These are phyloP conservation scores for Cyberlindnera galapagoensis DNA, from an alignment of 805 yeast species.

Conservation along the genomic window DNA sequence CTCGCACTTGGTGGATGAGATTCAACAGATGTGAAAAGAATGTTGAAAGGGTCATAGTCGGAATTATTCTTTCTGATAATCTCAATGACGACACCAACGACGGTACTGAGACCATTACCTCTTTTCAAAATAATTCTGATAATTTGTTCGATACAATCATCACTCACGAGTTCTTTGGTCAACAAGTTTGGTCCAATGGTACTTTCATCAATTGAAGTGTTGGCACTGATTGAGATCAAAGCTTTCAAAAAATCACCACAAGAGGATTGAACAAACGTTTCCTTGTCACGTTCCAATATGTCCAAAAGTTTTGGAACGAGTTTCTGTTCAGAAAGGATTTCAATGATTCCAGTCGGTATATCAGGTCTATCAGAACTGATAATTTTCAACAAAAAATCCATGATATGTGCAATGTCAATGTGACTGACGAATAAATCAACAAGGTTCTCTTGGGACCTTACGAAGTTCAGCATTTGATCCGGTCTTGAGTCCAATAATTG, in stretches of 20 bases:
- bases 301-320: conserved; percentile 66
- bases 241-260: conserved; percentile 94
- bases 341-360: conserved; percentile 82
- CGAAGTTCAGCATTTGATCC: conserved; percentile 45
- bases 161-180: conserved; percentile 79
- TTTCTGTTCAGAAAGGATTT: conserved; percentile 64
- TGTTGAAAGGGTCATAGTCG: conserved; percentile 84
- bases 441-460: conserved; percentile 47
- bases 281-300: conserved; percentile 54
- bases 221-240: conserved; percentile 89
- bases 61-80: conserved; percentile 92
- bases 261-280: conserved; percentile 73
- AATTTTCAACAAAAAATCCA: conserved; percentile 84
- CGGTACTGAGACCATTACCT: conserved; percentile 81
- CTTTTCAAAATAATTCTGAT: conserved; percentile 60
- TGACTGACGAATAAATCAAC: conserved; percentile 71
- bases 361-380: conserved; percentile 91
- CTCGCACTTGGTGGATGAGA: conserved; percentile 84
- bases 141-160: conserved; percentile 51
- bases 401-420: conserved; percentile 81
- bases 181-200: conserved; percentile 93
- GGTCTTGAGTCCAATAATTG: conserved; percentile 78
- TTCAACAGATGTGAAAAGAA: conserved; percentile 65
- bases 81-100: conserved; percentile 90
- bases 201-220: conserved; percentile 68